Evolutionary conservation across 2,329 filamentous ascomycete species (phyloP).

Genomic region (Trematosphaeria pertusa): DNA sequence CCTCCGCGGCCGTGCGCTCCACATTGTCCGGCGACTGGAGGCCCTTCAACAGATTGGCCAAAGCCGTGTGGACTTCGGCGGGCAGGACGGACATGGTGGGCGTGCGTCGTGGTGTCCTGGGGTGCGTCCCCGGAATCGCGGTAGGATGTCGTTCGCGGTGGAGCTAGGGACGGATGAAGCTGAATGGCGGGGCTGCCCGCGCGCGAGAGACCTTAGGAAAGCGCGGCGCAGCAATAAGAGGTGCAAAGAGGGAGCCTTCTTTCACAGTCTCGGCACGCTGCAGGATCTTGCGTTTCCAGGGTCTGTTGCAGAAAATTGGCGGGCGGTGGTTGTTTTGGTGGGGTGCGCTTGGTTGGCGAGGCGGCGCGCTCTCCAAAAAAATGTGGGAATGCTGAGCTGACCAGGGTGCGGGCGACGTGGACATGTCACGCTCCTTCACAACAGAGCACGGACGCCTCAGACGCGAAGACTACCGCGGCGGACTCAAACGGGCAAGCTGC

Average conservation of each 20-base stretch:
- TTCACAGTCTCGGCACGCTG: constrained; percentile 13
- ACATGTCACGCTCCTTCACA: constrained; percentile 10
- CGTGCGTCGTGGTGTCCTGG: constrained; percentile 19
- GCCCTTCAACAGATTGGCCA: constrained; percentile 84
- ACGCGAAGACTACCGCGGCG: no score
- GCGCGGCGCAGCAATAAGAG: neutral
- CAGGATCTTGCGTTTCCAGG: constrained; percentile 9
- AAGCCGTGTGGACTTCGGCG: constrained; percentile 81
- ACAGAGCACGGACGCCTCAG: constrained; percentile 4
- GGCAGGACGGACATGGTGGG: constrained; percentile 81
- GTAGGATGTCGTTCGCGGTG: constrained; percentile 8
- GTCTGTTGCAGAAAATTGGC: constrained; percentile 5
- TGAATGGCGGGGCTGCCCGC: constrained; percentile 5
- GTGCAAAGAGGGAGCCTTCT: neutral
- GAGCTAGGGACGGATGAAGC: constrained; percentile 4
- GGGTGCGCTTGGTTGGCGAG: constrained; percentile 19
- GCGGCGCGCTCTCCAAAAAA: constrained; percentile 15
- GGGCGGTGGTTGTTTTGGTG: constrained; percentile 24
- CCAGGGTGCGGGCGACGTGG: constrained; percentile 4
- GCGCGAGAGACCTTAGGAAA: constrained; percentile 4
- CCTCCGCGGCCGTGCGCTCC: constrained; percentile 84
- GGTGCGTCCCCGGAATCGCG: constrained; percentile 26
- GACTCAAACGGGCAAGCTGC: no score
- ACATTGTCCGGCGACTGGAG: constrained; percentile 90
- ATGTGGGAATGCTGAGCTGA: constrained; percentile 6